Base-by-base conservation (phyloP, 768 basidiomycete species). In the Tephrocybe sp. region DNA sequence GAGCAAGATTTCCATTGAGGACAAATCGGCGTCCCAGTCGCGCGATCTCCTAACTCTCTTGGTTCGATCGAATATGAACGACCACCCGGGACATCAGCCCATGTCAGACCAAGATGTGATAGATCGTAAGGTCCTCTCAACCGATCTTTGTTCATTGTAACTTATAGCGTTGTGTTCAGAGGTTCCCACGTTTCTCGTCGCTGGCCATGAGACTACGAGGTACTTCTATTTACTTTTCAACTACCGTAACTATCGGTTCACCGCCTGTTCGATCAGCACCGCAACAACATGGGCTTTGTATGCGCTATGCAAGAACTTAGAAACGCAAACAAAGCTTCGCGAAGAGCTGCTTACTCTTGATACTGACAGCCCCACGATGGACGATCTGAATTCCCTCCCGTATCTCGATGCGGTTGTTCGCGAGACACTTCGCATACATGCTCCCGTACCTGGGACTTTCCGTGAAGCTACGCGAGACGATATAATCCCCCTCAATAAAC, bases 381-480 rank as follows among this genome's bases (percentile, higher is more conserved):
- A 90, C 27, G 76, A 83, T 25, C 74, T 91, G 1, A 77, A 79
- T 47, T 69, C 76, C 2, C 70, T 92, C 3, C 76, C 84, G 0
- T 88, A 86, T 57, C 79, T 91, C n/a, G 89, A 89, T 53, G 70
- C 69, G 16, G 76, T 86, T 9, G 69, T 85, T 2, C 75, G 78
- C 8, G 86, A 87, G 64, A 78, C 75, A 0, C 62, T 88, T 46
- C 77, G 86, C 0, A 41, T 84, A 1, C 72, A 86, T 52, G 44
- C 83, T 0, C 82, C 83, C 0, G 74, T 86, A 3, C 63, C 74
- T 0, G 52, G 51, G 5, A 74, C 73, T 0, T 47, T 70, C 6
- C 67, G 82, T 8, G 60, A 72, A 1, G 79, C 82, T 0, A 69
- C 65, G 39, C 70, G 74, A 42, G 79, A 85, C 44, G 81, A 83